Base-by-base conservation (phyloP, 805 yeast genomes). In the Clavispora fructus region DNA sequence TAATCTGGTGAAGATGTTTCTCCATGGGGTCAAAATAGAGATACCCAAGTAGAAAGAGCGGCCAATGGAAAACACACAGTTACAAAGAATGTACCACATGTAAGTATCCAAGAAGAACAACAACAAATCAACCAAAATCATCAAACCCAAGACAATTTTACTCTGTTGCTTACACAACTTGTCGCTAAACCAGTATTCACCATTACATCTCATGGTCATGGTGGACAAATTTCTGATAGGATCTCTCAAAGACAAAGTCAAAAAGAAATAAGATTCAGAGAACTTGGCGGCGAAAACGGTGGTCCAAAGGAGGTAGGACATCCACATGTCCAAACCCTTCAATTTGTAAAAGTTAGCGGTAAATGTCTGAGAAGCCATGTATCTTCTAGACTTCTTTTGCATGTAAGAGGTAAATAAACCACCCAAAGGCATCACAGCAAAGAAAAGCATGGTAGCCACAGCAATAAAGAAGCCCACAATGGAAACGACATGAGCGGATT, bases 41-140 rank as follows among this genome's bases (percentile, higher is more conserved):
- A 94, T 91, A 85, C 99, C 99, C 69, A 95, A 79, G 78, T 92
- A 94, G 80, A 94, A 94, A 13, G 99, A 94, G 67, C 96, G 88
- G 59, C 96, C 97, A 62, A 94, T 89, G 51, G 98, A 92, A 82
- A 89, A 91, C 57, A 89, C 80, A 70, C 96, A 86, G 80, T 92
- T 94, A 68, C 87, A 84, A 60, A 94, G 76, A 76, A 94, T 91
- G 78, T 94, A 94, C 99, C 99, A 94, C 85, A 94, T 80, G 69
- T 89, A 94, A 51, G 99, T 89, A 86, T 94, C 99, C 78, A 94
- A 79, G 83, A 94, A 94, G 86, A 94, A 94, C 71, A 94, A 79
- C 59, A 94, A 75, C 78, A 95, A 75, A 73, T 94, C 99, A 43
- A 96, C 92, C 50, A 86, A 82, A 57, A 79, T 82, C 96, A 94